These are phyloP conservation scores for Mycena venus DNA, from an alignment of 768 basidiomycete genomes.

Conservation along the genomic window DNA sequence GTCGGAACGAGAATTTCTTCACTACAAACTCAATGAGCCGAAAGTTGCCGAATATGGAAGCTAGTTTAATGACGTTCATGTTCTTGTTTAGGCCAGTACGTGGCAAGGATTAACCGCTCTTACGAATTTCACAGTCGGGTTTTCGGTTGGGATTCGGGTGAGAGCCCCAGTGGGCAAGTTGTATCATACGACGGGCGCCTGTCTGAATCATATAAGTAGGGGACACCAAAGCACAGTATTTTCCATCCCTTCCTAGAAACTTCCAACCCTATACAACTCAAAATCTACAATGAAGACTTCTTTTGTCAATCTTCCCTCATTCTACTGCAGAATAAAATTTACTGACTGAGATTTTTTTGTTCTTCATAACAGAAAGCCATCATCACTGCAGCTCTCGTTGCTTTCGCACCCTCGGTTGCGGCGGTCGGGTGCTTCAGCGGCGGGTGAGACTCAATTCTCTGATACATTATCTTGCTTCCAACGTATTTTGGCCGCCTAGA, in stretches of 20 bases:
- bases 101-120: too few species aligned
- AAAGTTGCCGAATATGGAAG: too few species aligned
- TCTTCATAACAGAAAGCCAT: neutral
- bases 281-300: neutral
- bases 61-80: too few species aligned
- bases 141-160: too few species aligned
- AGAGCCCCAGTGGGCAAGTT: too few species aligned
- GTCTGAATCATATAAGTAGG: neutral
- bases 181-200: too few species aligned
- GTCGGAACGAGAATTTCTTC: too few species aligned
- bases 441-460: neutral
- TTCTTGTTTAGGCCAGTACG: too few species aligned
- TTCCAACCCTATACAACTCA: neutral
- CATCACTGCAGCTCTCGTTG: neutral
- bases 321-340: neutral
- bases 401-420: neutral
- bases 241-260: neutral
- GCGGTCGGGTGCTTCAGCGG: constrained; percentile 12
- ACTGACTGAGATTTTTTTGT: neutral
- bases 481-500: neutral
- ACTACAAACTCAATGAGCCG: too few species aligned
- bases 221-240: neutral
- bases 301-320: neutral
- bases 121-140: too few species aligned
- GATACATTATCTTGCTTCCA: neutral